phyloP scores from a whole-genome alignment of 1,284 basidiomycete genomes.

The Stygiomarasmius scandens region DNA sequence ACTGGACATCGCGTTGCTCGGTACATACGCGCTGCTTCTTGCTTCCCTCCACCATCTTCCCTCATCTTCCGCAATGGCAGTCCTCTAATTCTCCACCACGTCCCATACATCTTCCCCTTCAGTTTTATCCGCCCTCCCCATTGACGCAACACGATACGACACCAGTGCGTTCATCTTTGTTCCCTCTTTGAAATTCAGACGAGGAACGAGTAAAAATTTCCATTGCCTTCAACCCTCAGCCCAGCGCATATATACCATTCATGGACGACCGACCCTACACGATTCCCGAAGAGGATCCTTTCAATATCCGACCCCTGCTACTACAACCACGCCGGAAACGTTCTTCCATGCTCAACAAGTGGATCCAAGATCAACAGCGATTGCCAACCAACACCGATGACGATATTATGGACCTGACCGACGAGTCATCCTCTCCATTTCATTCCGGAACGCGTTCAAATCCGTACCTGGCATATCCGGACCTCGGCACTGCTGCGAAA shows the following conservation, averaged over 20 bases:
- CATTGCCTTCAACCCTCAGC: background rate
- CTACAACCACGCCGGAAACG: conserved; percentile 41
- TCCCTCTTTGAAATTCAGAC: background rate
- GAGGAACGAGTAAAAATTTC: background rate
- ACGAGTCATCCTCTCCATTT: conserved; percentile 31
- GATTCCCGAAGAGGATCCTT: conserved; percentile 51
- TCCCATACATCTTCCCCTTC: background rate
- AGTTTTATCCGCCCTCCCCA: background rate
- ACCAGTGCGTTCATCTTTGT: background rate
- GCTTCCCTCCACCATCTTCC: background rate
- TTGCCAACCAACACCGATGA: conserved; percentile 10
- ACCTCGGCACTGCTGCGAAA: conserved; percentile 33
- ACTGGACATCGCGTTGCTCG: background rate
- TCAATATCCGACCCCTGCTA: conserved; percentile 39
- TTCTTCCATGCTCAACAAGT: conserved; percentile 65
- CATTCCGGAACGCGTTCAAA: conserved; percentile 37
- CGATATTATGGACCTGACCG: conserved; percentile 34
- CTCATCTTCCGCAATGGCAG: background rate
- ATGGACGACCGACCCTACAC: conserved; percentile 46
- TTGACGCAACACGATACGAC: background rate
- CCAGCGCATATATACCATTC: background rate
- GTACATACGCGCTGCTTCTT: background rate
- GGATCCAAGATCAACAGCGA: conserved; percentile 66
- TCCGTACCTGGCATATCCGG: conserved; percentile 59
- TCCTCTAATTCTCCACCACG: background rate